Evolutionary conservation across 1,284 basidiomycete genomes (phyloP).

Genomic region (Rugiboletus extremiorientalis): DNA sequence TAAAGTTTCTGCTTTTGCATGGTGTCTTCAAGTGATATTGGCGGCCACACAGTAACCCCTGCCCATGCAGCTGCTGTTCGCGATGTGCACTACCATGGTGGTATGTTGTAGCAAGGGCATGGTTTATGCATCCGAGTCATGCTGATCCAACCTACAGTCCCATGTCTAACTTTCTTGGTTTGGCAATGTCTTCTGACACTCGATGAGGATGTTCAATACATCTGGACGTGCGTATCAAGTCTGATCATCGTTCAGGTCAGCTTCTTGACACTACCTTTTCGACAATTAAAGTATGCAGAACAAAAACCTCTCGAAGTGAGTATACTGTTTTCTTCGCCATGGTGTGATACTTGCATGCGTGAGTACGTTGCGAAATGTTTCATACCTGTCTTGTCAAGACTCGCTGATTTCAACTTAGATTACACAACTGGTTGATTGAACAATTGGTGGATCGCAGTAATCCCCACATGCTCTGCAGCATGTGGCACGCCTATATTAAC

Average conservation of each 20-base stretch:
- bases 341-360: constrained; percentile 16
- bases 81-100: constrained; percentile 14
- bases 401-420: constrained; percentile 4
- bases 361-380: background rate
- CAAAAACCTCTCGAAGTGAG: constrained; percentile 21
- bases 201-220: constrained; percentile 21
- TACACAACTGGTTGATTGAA: constrained; percentile 12
- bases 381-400: background rate
- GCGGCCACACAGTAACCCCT: background rate
- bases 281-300: constrained; percentile 14
- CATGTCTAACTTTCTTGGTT: constrained; percentile 14
- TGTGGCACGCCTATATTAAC: constrained; percentile 13
- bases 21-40: constrained; percentile 3
- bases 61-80: background rate
- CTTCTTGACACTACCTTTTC: background rate
- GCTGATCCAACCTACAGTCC: constrained; percentile 11
- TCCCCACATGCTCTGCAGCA: constrained; percentile 7
- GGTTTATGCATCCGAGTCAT: background rate
- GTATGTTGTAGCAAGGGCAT: constrained; percentile 5
- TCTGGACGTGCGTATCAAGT: constrained; percentile 20
- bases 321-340: constrained; percentile 24
- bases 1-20: background rate
- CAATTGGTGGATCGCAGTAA: constrained; percentile 15
- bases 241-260: background rate
- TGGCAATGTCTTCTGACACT: constrained; percentile 18